Conservation (phyloP, 2,329 filamentous ascomycete genomes). For the Xylaria sp. region DNA sequence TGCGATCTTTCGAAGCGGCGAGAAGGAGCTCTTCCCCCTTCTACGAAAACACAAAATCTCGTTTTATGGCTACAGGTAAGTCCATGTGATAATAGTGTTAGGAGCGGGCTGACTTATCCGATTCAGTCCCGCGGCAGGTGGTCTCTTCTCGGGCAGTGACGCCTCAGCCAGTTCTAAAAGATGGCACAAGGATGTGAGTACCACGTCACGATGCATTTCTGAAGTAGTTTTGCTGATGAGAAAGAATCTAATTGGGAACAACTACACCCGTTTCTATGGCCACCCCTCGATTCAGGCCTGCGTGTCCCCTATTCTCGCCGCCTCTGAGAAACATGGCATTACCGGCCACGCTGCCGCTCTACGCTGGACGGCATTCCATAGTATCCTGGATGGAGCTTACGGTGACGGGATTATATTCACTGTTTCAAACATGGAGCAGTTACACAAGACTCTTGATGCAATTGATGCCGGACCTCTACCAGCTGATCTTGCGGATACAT, state of each 20-base stretch:
- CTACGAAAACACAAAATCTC: conserved; percentile 49
- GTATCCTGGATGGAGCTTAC: conserved; percentile 37
- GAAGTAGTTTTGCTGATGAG: neutral
- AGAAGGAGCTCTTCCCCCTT: conserved; percentile 50
- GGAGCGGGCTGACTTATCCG: neutral
- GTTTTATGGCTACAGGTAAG: conserved; percentile 50
- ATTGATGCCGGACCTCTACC: conserved; percentile 50
- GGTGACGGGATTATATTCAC: conserved; percentile 48
- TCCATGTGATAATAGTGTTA: neutral
- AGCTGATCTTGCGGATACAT: conserved; percentile 13
- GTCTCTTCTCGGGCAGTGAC: conserved; percentile 34
- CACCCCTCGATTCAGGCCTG: conserved; percentile 38
- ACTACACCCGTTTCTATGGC: conserved; percentile 10
- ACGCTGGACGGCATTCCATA: conserved; percentile 49
- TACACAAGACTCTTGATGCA: conserved; percentile 43
- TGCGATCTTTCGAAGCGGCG: conserved; percentile 48
- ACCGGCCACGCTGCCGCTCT: conserved; percentile 48
- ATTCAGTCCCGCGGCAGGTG: conserved; percentile 22
- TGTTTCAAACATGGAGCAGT: conserved; percentile 44
- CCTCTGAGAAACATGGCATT: conserved; percentile 44
- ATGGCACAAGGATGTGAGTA: conserved; percentile 21
- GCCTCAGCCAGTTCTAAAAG: conserved; percentile 16
- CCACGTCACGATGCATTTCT: neutral
- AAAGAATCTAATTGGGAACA: conserved; percentile 14
- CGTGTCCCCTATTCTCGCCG: conserved; percentile 35